Conservation (phyloP, 179 eudicot genomes). For the Amaranthus tricolor region DNA sequence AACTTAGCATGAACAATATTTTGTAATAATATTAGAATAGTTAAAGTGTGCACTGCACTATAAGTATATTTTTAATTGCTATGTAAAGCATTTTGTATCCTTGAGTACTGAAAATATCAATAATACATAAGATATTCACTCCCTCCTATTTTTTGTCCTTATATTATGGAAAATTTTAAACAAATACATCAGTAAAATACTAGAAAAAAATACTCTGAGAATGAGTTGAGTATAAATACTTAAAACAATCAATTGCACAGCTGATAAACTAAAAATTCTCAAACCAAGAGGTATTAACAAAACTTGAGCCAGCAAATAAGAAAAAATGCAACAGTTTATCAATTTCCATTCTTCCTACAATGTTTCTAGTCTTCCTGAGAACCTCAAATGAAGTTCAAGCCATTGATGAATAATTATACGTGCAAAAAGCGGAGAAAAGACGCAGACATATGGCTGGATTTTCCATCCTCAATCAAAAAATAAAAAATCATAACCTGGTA, state of each 20-base stretch:
- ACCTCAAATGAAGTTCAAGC: not conserved
- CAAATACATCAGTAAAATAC: no score
- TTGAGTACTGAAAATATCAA: no score
- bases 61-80: no score
- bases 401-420: not conserved
- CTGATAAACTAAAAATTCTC: not conserved
- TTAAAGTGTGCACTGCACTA: no score
- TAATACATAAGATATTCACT: no score
- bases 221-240: no score
- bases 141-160: no score
- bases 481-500: not conserved
- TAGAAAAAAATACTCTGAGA: no score
- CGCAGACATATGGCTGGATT: not conserved
- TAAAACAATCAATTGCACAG: not conserved
- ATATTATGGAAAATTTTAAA: no score
- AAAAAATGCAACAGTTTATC: not conserved
- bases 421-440: not conserved
- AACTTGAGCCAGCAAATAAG: not conserved
- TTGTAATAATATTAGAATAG: no score
- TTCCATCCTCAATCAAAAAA: not conserved
- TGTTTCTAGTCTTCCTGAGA: not conserved
- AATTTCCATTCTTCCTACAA: not conserved
- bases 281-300: slow-evolving; percentile 12
- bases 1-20: no score
- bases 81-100: no score